Base-by-base conservation (phyloP, 495 filamentous ascomycete species). In the Collariella sp. region DNA sequence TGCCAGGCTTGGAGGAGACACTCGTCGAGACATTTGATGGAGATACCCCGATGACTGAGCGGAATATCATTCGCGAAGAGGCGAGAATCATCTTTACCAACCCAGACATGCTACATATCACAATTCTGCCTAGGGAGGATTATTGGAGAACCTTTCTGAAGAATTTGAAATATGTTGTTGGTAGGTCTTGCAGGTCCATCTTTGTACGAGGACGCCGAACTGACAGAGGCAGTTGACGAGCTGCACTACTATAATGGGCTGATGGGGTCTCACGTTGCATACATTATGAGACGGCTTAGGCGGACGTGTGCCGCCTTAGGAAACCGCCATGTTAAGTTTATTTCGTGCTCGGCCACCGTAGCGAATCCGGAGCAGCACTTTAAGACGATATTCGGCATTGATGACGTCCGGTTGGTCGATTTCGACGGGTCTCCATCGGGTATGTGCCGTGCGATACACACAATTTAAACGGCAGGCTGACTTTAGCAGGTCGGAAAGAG, bases 61-160 rank as follows among this genome's bases (percentile, higher is more conserved):
- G 93, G 42, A 87, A 87, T 54, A 58, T 74, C 43, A 88, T 99
- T 52, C 81, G 91, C 11, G 91, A 97, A 42, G 86, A 95, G 63
- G 94, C 85, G 9, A 76, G 89, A 11, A 87, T 99, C 55, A 91
- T 99, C 52, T 96, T 99, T 66, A 99, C 93, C 7, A 99, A 99
- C 60, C 93, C 93, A 0, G 93, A 99, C 61, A 97, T 97, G 91
- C 78, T 99, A 44, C 93, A 99, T 60, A 82, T 96, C 43, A 94
- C 87, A 1, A 94, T 99, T 24, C 72, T 99, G 9, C 91, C 93
- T 1, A 86, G 96, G 58, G 93, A 99, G 69, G 84, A 88, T 50
- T 74, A 79, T 44, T 99, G 93, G 93, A 78, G 91, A 52, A 79
- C 77, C 0, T 99, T 96, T 69, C 70, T 99, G 36, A 78, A 91